A percentile compares a stretch with the other conserved stretches of the same genome.
These are phyloP conservation scores for Globisporangium iwayamae DNA, from an alignment of 352 stramenopile genomes.

Conservation along the genomic window DNA sequence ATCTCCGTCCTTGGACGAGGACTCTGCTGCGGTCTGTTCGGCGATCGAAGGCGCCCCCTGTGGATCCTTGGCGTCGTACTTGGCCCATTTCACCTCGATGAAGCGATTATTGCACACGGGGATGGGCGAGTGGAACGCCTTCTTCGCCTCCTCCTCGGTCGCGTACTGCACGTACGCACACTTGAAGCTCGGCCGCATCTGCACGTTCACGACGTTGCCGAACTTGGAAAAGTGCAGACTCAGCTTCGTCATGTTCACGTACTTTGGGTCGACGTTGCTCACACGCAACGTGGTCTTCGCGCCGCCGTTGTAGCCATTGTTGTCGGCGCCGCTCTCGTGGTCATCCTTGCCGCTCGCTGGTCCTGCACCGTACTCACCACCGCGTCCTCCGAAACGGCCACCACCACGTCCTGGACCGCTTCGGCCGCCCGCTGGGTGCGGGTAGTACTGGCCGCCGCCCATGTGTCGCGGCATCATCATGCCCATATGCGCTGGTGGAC, in stretches of 20 bases:
- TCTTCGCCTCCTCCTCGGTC: conserved; percentile 76
- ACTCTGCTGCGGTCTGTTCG: conserved; percentile 32
- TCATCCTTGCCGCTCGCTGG: conserved; percentile 20
- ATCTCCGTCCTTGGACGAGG: conserved; percentile 26
- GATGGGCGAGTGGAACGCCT: conserved; percentile 83
- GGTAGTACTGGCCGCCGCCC: conserved; percentile 51
- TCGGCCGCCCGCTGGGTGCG: conserved; percentile 26
- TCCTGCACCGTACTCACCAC: conserved; percentile 17
- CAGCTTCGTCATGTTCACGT: conserved; percentile 88
- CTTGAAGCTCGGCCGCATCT: conserved; percentile 79
- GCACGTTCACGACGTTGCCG: conserved; percentile 86
- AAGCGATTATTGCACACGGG: conserved; percentile 89
- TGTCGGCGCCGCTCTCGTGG: conserved; percentile 11
- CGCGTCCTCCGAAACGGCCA: conserved; percentile 33
- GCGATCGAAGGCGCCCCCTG: conserved; percentile 39
- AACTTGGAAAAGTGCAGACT: conserved; percentile 88
- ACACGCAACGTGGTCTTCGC: conserved; percentile 79
- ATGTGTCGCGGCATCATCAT: conserved; percentile 70
- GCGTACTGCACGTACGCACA: conserved; percentile 87
- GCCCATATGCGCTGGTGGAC: conserved; percentile 39
- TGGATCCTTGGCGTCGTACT: conserved; percentile 69
- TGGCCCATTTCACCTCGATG: conserved; percentile 86
- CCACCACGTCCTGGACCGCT: conserved; percentile 26
- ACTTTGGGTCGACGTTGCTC: conserved; percentile 84
- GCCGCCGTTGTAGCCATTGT: conserved; percentile 9